Evolutionary conservation across 768 basidiomycete genomes (phyloP).

Genomic region (Phallus indusiatus): DNA sequence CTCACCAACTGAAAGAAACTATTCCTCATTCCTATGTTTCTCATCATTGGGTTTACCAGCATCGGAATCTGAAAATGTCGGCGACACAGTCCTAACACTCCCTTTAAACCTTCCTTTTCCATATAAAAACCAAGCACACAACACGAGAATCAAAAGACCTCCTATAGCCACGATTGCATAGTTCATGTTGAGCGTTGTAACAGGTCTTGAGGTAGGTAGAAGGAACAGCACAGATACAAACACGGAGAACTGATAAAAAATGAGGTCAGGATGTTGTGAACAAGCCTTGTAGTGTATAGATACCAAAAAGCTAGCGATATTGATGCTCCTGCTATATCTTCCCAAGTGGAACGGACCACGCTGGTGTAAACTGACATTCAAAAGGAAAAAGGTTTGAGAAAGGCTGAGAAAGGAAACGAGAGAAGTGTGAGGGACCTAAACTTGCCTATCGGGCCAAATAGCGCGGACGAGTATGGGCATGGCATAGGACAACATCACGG

Average conservation of each 20-base stretch:
- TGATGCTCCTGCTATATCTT: slow-evolving; percentile 42
- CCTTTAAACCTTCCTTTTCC: slow-evolving; percentile 36
- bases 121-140: slow-evolving; percentile 38
- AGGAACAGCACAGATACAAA: slow-evolving; percentile 50
- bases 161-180: slow-evolving; percentile 44
- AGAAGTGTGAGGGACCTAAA: slow-evolving; percentile 9
- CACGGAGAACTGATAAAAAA: slow-evolving; percentile 31
- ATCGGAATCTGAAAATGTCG: background rate
- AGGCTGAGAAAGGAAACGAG: background rate
- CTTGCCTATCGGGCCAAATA: slow-evolving; percentile 45
- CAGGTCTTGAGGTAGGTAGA: slow-evolving; percentile 45
- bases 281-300: slow-evolving; percentile 10
- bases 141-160: slow-evolving; percentile 35
- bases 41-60: background rate
- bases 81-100: slow-evolving; percentile 31
- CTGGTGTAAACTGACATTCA: slow-evolving; percentile 28
- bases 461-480: slow-evolving; percentile 50
- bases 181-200: slow-evolving; percentile 44
- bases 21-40: background rate
- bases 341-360: slow-evolving; percentile 45
- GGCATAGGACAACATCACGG: slow-evolving; percentile 49
- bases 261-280: background rate
- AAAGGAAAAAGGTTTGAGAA: slow-evolving; percentile 1
- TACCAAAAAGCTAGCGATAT: slow-evolving; percentile 38
- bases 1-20: background rate